Conservation (phyloP, 345 rosid species). For the Murraya paniculata region DNA sequence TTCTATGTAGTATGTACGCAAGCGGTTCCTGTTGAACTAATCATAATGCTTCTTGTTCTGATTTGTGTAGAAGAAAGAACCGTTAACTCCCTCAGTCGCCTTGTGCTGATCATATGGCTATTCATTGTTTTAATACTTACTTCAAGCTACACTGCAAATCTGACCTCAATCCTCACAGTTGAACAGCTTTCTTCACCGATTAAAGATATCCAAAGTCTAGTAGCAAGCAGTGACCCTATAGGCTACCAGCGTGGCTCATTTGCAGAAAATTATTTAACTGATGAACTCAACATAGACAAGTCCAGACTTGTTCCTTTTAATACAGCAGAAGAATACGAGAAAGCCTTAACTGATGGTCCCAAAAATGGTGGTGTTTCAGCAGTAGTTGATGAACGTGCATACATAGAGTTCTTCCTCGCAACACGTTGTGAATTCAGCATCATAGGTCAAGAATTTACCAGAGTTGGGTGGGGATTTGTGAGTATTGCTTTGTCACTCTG, state of each 20-base stretch:
- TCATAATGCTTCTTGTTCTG: background rate
- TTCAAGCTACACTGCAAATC: conserved; percentile 30
- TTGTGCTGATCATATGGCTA: conserved; percentile 21
- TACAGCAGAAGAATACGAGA: conserved; percentile 6
- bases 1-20: background rate
- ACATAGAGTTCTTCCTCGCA: conserved; percentile 20
- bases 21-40: background rate
- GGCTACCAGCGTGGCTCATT: conserved; percentile 21
- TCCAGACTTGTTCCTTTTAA: conserved; percentile 16
- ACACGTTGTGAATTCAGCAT: conserved; percentile 7
- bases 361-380: conserved; percentile 17
- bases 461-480: conserved; percentile 20
- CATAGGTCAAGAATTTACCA: conserved; percentile 23
- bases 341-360: conserved; percentile 12
- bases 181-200: conserved; percentile 16
- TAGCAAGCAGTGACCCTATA: background rate
- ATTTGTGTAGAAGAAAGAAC: conserved; percentile 10
- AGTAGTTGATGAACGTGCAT: conserved; percentile 19
- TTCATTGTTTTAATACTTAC: conserved; percentile 22
- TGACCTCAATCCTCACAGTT: conserved; percentile 23
- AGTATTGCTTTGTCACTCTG: background rate
- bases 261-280: conserved; percentile 6
- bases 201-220: background rate
- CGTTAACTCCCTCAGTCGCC: background rate
- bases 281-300: background rate